Evolutionary conservation across 2,329 filamentous ascomycete species (phyloP).

Genomic region (Colletotrichum kahawae): DNA sequence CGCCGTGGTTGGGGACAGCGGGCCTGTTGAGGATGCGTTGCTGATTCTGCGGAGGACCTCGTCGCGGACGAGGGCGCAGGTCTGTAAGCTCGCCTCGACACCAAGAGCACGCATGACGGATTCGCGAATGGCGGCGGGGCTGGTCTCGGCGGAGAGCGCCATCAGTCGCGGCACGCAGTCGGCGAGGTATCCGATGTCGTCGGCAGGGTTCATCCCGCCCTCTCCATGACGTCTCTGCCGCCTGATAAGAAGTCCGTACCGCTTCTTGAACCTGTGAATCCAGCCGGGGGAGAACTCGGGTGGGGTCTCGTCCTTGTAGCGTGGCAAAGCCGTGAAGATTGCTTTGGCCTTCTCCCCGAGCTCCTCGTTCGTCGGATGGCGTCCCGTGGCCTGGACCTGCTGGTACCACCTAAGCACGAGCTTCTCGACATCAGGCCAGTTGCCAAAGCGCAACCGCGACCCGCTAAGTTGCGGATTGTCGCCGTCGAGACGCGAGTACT

Average conservation of each 20-base stretch:
- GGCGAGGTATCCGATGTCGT: conserved; percentile 64
- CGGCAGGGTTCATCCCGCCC: conserved; percentile 51
- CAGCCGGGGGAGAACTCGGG: conserved; percentile 68
- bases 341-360: conserved; percentile 65
- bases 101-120: conserved; percentile 60
- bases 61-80: conserved; percentile 63
- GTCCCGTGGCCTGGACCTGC: conserved; percentile 54
- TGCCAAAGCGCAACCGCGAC: conserved; percentile 65
- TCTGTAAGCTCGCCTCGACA: conserved; percentile 57
- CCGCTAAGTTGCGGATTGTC: conserved; percentile 66
- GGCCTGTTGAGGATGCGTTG: conserved; percentile 8
- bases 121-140: conserved; percentile 64
- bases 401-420: conserved; percentile 62
- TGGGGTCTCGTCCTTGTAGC: conserved; percentile 64
- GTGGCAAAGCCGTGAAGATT: conserved; percentile 62
- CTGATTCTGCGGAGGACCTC: conserved; percentile 53
- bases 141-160: conserved; percentile 61
- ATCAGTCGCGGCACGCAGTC: conserved; percentile 66
- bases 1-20: conserved; percentile 1
- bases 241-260: conserved; percentile 62
- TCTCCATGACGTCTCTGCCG: conserved; percentile 60
- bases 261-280: conserved; percentile 70
- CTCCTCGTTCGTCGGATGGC: conserved; percentile 67
- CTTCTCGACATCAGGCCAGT: conserved; percentile 69
- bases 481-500: conserved; percentile 66